phyloP scores from a whole-genome alignment of 176 grass and related monocot species.

The Tillandsia leiboldiana region DNA sequence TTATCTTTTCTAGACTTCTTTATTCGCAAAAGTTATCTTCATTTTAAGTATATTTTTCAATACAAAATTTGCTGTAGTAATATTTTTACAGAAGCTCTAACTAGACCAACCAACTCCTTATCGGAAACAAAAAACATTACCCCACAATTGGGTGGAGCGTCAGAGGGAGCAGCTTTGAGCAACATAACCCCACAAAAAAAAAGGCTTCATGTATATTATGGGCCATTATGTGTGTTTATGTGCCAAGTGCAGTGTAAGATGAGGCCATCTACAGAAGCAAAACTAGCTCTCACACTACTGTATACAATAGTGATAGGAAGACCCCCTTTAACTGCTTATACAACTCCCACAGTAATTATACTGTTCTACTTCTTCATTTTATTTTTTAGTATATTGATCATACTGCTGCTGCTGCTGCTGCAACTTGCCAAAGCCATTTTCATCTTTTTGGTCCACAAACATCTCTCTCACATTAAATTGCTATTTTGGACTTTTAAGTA shows the following conservation, averaged over 20 bases:
- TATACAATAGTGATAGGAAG: background rate
- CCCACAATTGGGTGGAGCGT: background rate
- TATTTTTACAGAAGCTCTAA: no score
- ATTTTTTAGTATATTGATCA: no score
- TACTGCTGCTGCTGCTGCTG: background rate
- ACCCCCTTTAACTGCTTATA: background rate
- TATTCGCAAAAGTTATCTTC: no score
- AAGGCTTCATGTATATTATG: background rate
- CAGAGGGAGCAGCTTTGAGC: background rate
- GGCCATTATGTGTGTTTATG: background rate
- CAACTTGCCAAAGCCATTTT: background rate
- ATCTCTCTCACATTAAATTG: background rate
- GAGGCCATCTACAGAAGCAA: background rate
- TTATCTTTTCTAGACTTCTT: no score
- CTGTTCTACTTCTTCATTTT: background rate
- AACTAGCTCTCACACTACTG: no score
- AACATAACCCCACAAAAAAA: background rate
- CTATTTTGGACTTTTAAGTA: background rate
- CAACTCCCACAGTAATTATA: background rate
- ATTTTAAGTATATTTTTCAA: no score
- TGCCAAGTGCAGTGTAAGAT: background rate
- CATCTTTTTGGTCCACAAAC: background rate
- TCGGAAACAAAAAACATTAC: background rate
- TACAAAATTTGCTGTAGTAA: no score
- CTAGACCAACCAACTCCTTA: background rate